Percentiles rank a stretch among this genome's conserved stretches.
These are phyloP conservation scores for Hyaloscypha hepaticicola DNA, from an alignment of 495 filamentous ascomycete genomes.

Conservation along the genomic window DNA sequence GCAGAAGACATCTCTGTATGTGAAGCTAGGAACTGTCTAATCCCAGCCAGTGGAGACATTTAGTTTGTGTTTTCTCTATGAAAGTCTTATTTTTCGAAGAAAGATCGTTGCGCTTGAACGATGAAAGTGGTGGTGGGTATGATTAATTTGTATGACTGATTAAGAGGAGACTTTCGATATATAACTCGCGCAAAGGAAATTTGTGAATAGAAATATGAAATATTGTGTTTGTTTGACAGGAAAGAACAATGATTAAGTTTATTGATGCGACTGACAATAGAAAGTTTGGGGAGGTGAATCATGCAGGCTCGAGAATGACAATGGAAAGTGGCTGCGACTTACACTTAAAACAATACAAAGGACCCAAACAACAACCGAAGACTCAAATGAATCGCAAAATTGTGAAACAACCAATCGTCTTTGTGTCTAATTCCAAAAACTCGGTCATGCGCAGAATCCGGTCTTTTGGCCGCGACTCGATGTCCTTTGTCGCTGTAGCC, in stretches of 20 bases:
- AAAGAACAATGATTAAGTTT: conserved; percentile 25
- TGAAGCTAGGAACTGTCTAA: conserved; percentile 28
- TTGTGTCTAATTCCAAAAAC: conserved; percentile 31
- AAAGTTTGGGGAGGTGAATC: conserved; percentile 12
- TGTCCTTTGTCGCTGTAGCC: conserved; percentile 27
- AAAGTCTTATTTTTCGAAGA: conserved; percentile 1
- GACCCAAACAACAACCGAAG: background rate
- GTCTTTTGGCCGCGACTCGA: conserved; percentile 24
- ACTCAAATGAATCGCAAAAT: conserved; percentile 17
- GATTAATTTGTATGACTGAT: conserved; percentile 16
- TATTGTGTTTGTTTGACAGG: conserved; percentile 25
- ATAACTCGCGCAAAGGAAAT: conserved; percentile 31
- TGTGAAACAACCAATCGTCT: conserved; percentile 24
- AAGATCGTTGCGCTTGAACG: background rate
- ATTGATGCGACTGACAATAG: conserved; percentile 15
- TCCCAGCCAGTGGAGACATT: conserved; percentile 39
- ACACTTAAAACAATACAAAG: conserved; percentile 26
- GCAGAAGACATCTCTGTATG: conserved; percentile 36
- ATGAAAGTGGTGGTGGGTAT: too few species aligned
- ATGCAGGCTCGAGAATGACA: conserved; percentile 14
- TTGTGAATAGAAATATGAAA: conserved; percentile 29
- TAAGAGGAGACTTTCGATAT: conserved; percentile 3
- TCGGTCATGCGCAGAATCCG: conserved; percentile 13
- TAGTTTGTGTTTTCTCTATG: conserved; percentile 26
- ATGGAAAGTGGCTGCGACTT: conserved; percentile 15